Evolutionary conservation across 352 stramenopile genomes (phyloP).

Genomic region (Pythium rishiriense): DNA sequence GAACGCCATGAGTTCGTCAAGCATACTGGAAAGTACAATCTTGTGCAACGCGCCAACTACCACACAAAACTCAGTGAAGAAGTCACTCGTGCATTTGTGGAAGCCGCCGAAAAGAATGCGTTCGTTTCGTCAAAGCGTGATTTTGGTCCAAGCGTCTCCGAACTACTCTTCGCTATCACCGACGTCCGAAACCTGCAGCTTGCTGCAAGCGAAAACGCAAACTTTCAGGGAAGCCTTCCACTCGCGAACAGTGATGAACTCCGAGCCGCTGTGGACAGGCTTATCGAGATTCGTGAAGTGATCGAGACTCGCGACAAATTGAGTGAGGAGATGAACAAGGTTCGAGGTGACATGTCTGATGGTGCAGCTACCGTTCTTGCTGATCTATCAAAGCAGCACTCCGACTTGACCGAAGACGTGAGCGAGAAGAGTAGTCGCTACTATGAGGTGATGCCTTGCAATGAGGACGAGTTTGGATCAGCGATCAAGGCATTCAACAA

Average conservation of each 20-base stretch:
- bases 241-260: conserved; percentile 68
- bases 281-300: conserved; percentile 48
- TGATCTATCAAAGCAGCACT: conserved; percentile 50
- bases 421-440: conserved; percentile 76
- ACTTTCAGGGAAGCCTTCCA: conserved; percentile 54
- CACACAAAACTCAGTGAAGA: conserved; percentile 55
- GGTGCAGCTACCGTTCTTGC: conserved; percentile 39
- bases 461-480: conserved; percentile 57
- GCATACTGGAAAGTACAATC: conserved; percentile 71
- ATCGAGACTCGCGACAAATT: conserved; percentile 57
- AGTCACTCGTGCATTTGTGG: conserved; percentile 55
- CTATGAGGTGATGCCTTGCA: conserved; percentile 78
- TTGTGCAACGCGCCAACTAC: conserved; percentile 61
- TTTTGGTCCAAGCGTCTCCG: conserved; percentile 38
- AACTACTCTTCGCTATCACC: conserved; percentile 68
- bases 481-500: conserved; percentile 67
- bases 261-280: conserved; percentile 38
- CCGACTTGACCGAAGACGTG: conserved; percentile 56
- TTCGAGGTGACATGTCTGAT: conserved; percentile 50
- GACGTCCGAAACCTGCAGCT: conserved; percentile 71
- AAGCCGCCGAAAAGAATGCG: conserved; percentile 31
- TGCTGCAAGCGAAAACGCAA: conserved; percentile 49
- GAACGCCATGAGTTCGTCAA: conserved; percentile 51
- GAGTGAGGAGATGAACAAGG: conserved; percentile 47
- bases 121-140: conserved; percentile 42